phyloP scores from a whole-genome alignment of 495 filamentous ascomycete genomes.

The Annulohypoxylon maeteangense region DNA sequence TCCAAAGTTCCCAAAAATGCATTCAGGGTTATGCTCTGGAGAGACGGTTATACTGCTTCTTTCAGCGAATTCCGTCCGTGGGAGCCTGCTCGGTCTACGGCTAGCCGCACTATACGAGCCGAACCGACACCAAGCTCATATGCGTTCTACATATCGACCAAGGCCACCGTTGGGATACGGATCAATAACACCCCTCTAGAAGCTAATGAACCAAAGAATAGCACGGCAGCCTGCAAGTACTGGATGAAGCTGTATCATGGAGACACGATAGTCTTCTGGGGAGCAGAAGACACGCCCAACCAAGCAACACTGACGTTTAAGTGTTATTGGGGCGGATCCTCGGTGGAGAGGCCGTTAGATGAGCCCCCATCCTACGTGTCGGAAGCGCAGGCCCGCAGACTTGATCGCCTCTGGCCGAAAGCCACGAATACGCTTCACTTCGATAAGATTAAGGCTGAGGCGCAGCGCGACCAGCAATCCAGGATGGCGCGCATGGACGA shows the following conservation, averaged over 20 bases:
- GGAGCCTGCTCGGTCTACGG: conserved; percentile 45
- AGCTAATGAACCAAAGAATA: conserved; percentile 57
- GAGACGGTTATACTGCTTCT: conserved; percentile 66
- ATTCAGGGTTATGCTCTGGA: conserved; percentile 80
- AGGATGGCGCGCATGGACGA: conserved; percentile 48
- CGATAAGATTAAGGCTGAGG: conserved; percentile 46
- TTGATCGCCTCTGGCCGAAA: conserved; percentile 47
- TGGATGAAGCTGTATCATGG: conserved; percentile 77
- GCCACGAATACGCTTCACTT: conserved; percentile 35
- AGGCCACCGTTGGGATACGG: conserved; percentile 73
- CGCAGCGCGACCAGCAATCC: conserved; percentile 49
- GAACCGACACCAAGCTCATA: conserved; percentile 61
- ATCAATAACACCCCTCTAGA: conserved; percentile 74
- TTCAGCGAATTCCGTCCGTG: conserved; percentile 53
- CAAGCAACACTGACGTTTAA: conserved; percentile 55
- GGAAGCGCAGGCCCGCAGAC: conserved; percentile 37
- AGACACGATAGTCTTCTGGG: conserved; percentile 75
- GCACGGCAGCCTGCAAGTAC: conserved; percentile 58
- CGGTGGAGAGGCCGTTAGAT: conserved; percentile 34
- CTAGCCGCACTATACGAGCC: conserved; percentile 40
- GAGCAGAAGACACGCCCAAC: conserved; percentile 37
- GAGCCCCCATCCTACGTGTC: conserved; percentile 36
- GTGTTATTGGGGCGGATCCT: conserved; percentile 60
- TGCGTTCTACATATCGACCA: conserved; percentile 79
- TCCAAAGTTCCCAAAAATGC: conserved; percentile 80